Evolutionary conservation across 2,329 filamentous ascomycete species (phyloP), one percentile per base, ranked within the genome.

Genomic region (Emmonsiellopsis sp.): DNA sequence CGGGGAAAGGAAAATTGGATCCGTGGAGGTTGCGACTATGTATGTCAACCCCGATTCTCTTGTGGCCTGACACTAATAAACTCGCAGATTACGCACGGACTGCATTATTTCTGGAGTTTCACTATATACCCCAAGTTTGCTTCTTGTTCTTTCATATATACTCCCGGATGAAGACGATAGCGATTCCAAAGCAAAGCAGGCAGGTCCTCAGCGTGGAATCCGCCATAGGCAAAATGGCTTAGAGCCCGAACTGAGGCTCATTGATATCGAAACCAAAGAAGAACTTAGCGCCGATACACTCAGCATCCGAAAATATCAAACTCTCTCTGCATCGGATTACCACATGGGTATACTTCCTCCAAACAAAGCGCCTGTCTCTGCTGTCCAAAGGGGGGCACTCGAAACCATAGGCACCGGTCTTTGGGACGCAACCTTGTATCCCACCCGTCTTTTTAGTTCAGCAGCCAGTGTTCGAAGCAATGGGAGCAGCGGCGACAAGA

Each of bases 31-130:
- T 67, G 83, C 89, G 57, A 94, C 95, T 71, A 91, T 92, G 88
- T 94, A 69, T 79, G 87, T 79, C n/a, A 13, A 16, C 10, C 42
- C 5, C 50, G 5, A 31, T 34, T 11, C 31, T 8, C 3, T 13
- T 16, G 37, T 16, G 10, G 9, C 7, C 9, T 7, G 44, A 61
- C 67, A 58, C 67, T 67, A 45, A 66, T 51, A 10, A 48, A n/a
- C 50, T 30, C 30, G 15, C 59, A 91, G 86, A 72, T 81, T 97
- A 72, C 87, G 90, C 65, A 95, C 93, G 72, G 93, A 98, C 75
- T 97, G 93, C 77, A 90, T 95, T 69, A 89, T 98, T 76, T 95
- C 93, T 67, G 93, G 93, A 64, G 86, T 98, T 71, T 94, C 92
- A 59, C 79, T 98, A 72, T 97, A 96, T 83, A 95, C 90, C 67